Evolutionary conservation across 2,329 filamentous ascomycete genomes (phyloP).

Genomic region (Byssochlamys sp.): DNA sequence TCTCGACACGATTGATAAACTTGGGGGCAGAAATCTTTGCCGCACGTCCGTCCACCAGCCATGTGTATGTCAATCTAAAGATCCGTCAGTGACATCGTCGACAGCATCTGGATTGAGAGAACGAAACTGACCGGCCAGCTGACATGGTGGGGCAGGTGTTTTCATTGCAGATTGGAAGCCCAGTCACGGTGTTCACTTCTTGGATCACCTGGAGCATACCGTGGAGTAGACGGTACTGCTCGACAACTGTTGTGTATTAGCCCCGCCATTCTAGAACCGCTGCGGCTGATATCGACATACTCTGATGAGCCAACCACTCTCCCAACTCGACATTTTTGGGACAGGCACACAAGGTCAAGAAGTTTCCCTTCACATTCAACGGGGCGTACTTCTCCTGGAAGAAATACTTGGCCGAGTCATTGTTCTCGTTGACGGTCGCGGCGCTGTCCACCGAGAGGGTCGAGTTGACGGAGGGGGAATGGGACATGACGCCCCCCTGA

Average conservation of each 20-base stretch:
- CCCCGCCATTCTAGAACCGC: background rate
- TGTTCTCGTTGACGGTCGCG: slow-evolving; percentile 23
- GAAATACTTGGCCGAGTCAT: slow-evolving; percentile 41
- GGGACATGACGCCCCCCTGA: slow-evolving; percentile 23
- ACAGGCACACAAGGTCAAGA: slow-evolving; percentile 86
- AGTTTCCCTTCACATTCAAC: slow-evolving; percentile 92
- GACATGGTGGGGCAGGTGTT: slow-evolving; percentile 84
- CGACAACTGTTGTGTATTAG: slow-evolving; percentile 57
- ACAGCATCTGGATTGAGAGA: background rate
- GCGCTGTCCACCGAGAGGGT: slow-evolving; percentile 28
- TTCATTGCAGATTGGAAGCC: slow-evolving; percentile 71
- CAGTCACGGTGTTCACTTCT: slow-evolving; percentile 67
- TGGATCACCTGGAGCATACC: slow-evolving; percentile 83
- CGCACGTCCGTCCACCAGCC: slow-evolving; percentile 80
- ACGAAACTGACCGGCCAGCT: slow-evolving; percentile 67
- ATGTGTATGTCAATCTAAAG: slow-evolving; percentile 80
- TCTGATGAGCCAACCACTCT: slow-evolving; percentile 92
- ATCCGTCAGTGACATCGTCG: background rate
- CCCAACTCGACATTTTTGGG: slow-evolving; percentile 88
- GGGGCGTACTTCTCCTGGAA: slow-evolving; percentile 52
- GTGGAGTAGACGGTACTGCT: slow-evolving; percentile 81
- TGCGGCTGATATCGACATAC: slow-evolving; percentile 41
- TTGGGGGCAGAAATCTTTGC: slow-evolving; percentile 86
- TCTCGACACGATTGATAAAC: slow-evolving; percentile 91
- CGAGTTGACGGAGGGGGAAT: slow-evolving; percentile 32